phyloP scores from a whole-genome alignment of 345 rosid genomes.

The Gossypium mustelinum region DNA sequence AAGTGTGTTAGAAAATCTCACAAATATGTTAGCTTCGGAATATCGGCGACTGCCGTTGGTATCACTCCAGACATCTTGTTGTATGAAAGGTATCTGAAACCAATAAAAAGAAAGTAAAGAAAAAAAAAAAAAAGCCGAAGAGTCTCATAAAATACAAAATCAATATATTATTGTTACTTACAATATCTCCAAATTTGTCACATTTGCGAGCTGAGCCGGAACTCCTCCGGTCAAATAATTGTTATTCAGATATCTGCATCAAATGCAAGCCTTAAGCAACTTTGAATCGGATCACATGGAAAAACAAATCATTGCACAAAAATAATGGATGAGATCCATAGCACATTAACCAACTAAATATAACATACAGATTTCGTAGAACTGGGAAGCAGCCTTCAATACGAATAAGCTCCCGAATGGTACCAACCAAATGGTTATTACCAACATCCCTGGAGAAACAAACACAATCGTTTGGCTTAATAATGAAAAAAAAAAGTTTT shows the following conservation, averaged over 20 bases:
- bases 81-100: conserved; percentile 69
- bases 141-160: neutral
- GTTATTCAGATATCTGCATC: conserved; percentile 69
- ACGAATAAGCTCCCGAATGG: conserved; percentile 83
- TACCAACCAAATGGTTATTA: conserved; percentile 91
- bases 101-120: conserved; percentile 5
- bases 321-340: neutral
- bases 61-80: conserved; percentile 80
- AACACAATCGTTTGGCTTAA: neutral
- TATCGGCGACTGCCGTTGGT: conserved; percentile 66
- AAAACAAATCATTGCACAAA: neutral
- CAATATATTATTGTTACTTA: conserved; percentile 33
- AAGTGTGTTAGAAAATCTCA: conserved; percentile 34
- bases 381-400: conserved; percentile 81
- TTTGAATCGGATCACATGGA: neutral
- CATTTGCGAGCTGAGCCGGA: conserved; percentile 86
- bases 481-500: neutral
- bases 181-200: conserved; percentile 87
- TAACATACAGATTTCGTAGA: conserved; percentile 79
- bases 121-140: conserved; percentile 2
- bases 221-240: conserved; percentile 92
- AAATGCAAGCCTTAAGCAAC: conserved; percentile 6
- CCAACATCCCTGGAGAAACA: conserved; percentile 72
- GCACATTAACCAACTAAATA: too few relatives aligned
- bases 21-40: conserved; percentile 79